Base-by-base conservation (phyloP, 1,284 basidiomycete species). In the Ustilago nuda region DNA sequence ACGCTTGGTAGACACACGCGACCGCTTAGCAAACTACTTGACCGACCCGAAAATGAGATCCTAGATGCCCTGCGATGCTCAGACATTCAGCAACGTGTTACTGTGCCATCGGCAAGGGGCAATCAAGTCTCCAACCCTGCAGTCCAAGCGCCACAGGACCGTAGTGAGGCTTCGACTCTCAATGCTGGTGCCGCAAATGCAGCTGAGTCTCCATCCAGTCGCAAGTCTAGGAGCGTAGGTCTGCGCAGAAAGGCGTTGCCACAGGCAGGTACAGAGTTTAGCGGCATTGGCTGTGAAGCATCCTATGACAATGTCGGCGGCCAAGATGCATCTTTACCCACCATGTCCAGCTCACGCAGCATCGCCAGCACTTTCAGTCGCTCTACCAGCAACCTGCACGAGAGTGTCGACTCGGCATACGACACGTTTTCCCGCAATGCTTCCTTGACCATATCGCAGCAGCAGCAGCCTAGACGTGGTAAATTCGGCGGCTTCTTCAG, bases 11-110 rank as follows among this genome's bases (percentile, higher is more conserved):
- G 62, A 11, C 48, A 59, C 12, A 27, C 51, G 7, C 58, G 66
- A 19, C 72, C 72, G 37, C 66, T 76, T 12, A 76, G 69, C 62
- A 65, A 64, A n/a, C 62, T 71, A 8, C 15, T 61, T 8, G 73
- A 72, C 54, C 56, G 55, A 32, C 73, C 69, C 11, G 73, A 74
- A 4, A 60, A 61, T n/a, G 72, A 69, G 48, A 23, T 59, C 23
- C 51, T n/a, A 1, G 72, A 64, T 8, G 13, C 13, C 2, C 23
- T 4, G 32, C 43, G n/a, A 6, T 4, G 23, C 23, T 55, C 36
- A 7, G 27, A 17, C 8, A 8, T 19, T 13, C 53, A 39, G n/a
- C 17, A 32, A 9, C 48, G 30, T 30, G 48, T 8, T 13, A 27
- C 9, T 12, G 30, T 50, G 27, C 11, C 4, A 4, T 50, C 23